A percentile compares a stretch with the other conserved stretches of the same genome.
Conservation (phyloP, 768 basidiomycete species). For the Leccinum truebloodii region DNA sequence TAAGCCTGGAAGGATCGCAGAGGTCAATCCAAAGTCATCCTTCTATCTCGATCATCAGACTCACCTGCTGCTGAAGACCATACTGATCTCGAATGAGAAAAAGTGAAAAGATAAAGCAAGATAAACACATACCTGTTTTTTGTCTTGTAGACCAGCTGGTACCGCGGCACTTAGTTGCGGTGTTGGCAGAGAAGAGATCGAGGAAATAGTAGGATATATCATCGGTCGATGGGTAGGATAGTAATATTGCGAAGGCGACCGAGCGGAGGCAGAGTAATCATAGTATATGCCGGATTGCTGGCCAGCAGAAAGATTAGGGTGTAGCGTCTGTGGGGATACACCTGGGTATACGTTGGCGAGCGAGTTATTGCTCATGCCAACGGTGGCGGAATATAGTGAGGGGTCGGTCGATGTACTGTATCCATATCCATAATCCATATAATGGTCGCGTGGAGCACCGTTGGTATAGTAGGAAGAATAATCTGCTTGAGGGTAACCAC, state of each 20-base stretch:
- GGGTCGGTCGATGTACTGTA: conserved; percentile 53
- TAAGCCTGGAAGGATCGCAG: conserved; percentile 37
- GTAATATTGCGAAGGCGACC: conserved; percentile 60
- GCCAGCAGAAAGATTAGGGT: conserved; percentile 42
- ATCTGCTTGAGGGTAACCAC: conserved; percentile 53
- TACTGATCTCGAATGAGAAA: conserved; percentile 34
- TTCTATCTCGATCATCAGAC: conserved; percentile 18
- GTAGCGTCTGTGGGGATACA: conserved; percentile 42
- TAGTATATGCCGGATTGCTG: conserved; percentile 59
- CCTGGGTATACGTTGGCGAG: conserved; percentile 51
- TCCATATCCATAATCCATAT: conserved; percentile 57
- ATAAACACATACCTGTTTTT: conserved; percentile 55
- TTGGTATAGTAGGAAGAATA: conserved; percentile 61
- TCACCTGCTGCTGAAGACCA: conserved; percentile 49
- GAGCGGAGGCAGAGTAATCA: conserved; percentile 51
- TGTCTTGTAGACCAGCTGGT: conserved; percentile 46
- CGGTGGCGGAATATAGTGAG: conserved; percentile 49
- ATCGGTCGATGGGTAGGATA: conserved; percentile 59
- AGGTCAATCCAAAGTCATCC: not conserved
- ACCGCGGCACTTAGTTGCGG: conserved; percentile 45
- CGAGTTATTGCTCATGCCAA: conserved; percentile 45
- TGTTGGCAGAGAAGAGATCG: conserved; percentile 56
- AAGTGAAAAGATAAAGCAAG: conserved; percentile 4
- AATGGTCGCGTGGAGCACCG: conserved; percentile 49
- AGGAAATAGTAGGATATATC: conserved; percentile 54